Percentiles rank a stretch among this genome's conserved stretches.
Evolutionary conservation across 331 rosid genomes (phyloP).

Genomic region (Telfairia occidentalis): DNA sequence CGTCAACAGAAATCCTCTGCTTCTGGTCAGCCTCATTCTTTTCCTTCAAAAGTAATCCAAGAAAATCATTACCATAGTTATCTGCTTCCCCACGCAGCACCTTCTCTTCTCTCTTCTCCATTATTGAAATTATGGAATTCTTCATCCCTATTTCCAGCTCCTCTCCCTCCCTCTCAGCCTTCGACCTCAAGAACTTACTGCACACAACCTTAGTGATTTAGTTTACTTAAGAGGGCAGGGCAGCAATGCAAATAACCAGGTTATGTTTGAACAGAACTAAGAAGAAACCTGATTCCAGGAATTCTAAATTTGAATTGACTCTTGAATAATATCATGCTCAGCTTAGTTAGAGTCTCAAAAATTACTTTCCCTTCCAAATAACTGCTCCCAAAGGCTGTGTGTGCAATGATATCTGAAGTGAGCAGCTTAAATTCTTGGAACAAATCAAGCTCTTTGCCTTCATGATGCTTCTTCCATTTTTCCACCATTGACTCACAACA

Average conservation of each 20-base stretch:
- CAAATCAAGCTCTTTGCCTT: constrained; percentile 26
- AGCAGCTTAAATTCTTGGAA: constrained; percentile 12
- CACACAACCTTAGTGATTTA: not conserved
- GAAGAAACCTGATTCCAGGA: not conserved
- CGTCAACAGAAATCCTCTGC: constrained; percentile 11
- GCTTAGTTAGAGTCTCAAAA: not conserved
- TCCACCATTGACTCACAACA: constrained; percentile 22
- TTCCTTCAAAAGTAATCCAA: constrained; percentile 25
- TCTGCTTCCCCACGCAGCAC: constrained; percentile 9
- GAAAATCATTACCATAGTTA: constrained; percentile 23
- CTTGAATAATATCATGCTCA: not conserved
- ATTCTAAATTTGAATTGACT: not conserved
- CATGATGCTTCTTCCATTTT: constrained; percentile 16
- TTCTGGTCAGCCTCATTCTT: constrained; percentile 14
- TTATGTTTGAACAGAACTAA: not conserved
- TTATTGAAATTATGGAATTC: not conserved
- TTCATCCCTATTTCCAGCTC: constrained; percentile 9
- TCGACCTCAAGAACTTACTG: constrained; percentile 9
- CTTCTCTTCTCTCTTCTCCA: constrained; percentile 21
- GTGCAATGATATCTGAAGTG: constrained; percentile 18
- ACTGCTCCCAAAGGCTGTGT: constrained; percentile 16
- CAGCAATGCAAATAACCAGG: not conserved
- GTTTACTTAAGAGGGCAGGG: not conserved
- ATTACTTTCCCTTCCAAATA: constrained; percentile 15
- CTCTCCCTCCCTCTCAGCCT: constrained; percentile 13